These are phyloP conservation scores for Calocera cornea DNA, from an alignment of 768 basidiomycete species.

Conservation along the genomic window DNA sequence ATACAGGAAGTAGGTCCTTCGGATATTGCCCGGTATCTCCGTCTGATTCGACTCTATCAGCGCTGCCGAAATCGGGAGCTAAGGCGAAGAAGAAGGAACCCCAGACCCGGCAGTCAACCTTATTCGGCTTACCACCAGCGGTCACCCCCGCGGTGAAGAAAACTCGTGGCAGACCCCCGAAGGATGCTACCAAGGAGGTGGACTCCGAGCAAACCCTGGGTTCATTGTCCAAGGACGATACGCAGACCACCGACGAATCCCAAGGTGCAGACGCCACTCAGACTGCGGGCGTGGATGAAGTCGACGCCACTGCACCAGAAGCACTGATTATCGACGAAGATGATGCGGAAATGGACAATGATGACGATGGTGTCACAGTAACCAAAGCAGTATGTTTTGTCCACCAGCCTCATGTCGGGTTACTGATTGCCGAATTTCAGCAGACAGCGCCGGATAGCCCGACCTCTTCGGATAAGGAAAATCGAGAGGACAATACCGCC, in stretches of 20 bases:
- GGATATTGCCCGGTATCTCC: not conserved
- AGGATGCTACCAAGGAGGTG: not conserved
- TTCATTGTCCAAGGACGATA: not conserved
- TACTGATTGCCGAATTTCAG: not conserved
- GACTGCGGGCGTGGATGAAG: not conserved
- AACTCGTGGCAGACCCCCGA: not conserved
- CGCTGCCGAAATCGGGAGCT: conserved; percentile 1
- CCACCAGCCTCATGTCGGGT: not conserved
- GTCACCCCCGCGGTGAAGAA: not conserved
- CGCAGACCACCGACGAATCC: not conserved
- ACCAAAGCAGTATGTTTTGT: not conserved
- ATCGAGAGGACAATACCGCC: not conserved
- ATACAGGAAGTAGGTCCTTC: not conserved
- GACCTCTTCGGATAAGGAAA: conserved; percentile 3
- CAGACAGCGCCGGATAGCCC: not conserved
- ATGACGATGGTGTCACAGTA: not conserved
- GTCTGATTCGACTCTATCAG: not conserved
- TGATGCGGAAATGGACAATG: not conserved
- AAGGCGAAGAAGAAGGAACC: not conserved
- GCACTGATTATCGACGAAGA: not conserved
- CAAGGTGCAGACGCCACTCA: not conserved
- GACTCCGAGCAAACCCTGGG: not conserved
- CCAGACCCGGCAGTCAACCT: conserved; percentile 1
- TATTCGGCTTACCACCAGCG: conserved; percentile 1
- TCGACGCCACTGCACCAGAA: not conserved